A percentile compares a stretch with the other conserved stretches of the same genome.
phyloP scores from a whole-genome alignment of 371 early-diverging fungal species.

The Mortierella sp. region DNA sequence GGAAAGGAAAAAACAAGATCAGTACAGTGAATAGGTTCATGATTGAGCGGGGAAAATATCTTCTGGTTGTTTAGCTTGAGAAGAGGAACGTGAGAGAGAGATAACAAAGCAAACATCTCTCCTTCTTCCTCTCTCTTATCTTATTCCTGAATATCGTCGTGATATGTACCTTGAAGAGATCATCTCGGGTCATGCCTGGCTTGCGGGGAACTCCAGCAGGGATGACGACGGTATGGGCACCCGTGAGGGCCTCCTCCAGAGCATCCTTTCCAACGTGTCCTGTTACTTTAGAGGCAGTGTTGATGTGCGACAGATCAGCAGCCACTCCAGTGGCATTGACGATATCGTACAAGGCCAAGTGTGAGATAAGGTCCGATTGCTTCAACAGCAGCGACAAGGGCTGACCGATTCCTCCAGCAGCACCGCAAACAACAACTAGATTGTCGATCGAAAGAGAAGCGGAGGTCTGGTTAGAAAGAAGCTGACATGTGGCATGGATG shows the following conservation, averaged over 20 bases:
- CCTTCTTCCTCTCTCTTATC: constrained; percentile 23
- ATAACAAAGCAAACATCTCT: background rate
- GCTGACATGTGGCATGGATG: background rate
- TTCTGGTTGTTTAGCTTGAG: background rate
- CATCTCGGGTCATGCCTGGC: constrained; percentile 95
- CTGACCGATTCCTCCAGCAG: constrained; percentile 96
- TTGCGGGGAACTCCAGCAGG: constrained; percentile 95
- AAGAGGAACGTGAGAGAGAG: constrained; percentile 57
- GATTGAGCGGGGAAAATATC: background rate
- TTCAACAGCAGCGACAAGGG: constrained; percentile 90
- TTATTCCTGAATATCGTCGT: background rate
- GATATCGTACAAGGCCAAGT: constrained; percentile 82
- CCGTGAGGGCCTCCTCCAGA: constrained; percentile 72
- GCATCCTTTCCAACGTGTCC: constrained; percentile 56
- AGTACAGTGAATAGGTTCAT: background rate
- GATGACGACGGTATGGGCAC: constrained; percentile 89
- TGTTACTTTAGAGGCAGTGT: constrained; percentile 77
- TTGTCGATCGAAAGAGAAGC: constrained; percentile 16
- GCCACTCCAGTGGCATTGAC: constrained; percentile 84
- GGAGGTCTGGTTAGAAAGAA: background rate
- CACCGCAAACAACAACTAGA: constrained; percentile 79
- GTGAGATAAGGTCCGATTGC: constrained; percentile 74
- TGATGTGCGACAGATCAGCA: constrained; percentile 83
- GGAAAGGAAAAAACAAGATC: background rate
- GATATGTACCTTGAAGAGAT: constrained; percentile 81